Evolutionary conservation across 441 rosid species (phyloP), one percentile per base, ranked within the genome.

Genomic region (Daphne laureola): DNA sequence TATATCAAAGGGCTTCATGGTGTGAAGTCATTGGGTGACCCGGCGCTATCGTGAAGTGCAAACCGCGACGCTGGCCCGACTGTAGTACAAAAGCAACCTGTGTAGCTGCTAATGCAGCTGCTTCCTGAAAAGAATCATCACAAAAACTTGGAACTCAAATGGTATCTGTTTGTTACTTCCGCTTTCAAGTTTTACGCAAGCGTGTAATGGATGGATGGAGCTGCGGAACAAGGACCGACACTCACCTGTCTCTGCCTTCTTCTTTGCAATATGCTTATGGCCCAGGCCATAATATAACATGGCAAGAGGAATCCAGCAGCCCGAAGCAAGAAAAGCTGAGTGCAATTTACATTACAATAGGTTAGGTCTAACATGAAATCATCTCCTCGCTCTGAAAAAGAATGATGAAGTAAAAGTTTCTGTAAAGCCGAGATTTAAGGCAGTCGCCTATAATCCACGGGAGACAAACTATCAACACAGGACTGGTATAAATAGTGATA

Each of bases 211-310:
- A n/a, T n/a, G n/a, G n/a, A n/a, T n/a, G 36, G 35, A 17, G 18
- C 11, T 11, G 46, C 44, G 38, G 12, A 43, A 55, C 21, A 12
- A 21, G 59, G 17, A n/a, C 25, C 14, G n/a, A 51, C 36, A 71
- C 73, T 46, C 41, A 90, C 98, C 84, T 85, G 96, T 71, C 95
- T 82, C 71, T 85, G 96, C 55, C 96, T 79, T 47, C 90, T 80
- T 11, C 86, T 87, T 67, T 93, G 99, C 67, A 93, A 56, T 55
- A 87, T 81, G 67, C 95, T 83, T 55, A 93, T 82, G 59, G 96
- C 96, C 99, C 99, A 90, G 54, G 97, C 99, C 99, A 93, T 84
- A 64, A 92, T 85, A 68, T 92, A 92, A 69, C 97, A 89, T 5
- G 98, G 96, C 64, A 89, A 79, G 75, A 92, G 97, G 72, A 92